Evolutionary conservation across 2,329 filamentous ascomycete genomes (phyloP).

Genomic region (Colletotrichum coccodes): DNA sequence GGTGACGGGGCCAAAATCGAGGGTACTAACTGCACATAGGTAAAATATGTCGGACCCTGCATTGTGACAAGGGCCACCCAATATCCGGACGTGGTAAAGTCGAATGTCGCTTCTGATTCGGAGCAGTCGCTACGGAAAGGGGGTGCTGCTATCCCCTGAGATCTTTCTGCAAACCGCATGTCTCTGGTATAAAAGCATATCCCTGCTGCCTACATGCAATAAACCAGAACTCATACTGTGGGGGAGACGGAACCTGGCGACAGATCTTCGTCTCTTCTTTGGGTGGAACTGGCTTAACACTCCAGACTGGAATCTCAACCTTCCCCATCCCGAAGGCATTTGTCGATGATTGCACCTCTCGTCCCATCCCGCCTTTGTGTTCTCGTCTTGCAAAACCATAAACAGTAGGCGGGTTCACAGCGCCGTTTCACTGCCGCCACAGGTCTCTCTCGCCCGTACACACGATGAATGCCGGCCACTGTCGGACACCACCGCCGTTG

Average conservation of each 20-base stretch:
- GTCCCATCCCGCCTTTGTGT: conserved; percentile 20
- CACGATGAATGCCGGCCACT: conserved; percentile 18
- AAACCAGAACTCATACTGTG: not conserved
- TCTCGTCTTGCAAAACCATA: conserved; percentile 1
- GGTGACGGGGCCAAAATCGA: not conserved
- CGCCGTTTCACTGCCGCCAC: not conserved
- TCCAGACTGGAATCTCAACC: not conserved
- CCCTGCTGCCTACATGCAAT: not conserved
- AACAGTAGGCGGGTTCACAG: not conserved
- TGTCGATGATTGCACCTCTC: conserved; percentile 8
- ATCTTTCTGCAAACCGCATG: not conserved
- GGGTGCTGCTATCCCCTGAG: not conserved
- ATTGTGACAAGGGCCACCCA: conserved; percentile 6
- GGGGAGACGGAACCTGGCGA: not conserved
- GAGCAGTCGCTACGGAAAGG: not conserved
- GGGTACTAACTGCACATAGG: conserved; percentile 12
- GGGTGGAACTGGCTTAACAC: not conserved
- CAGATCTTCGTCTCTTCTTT: conserved; percentile 11
- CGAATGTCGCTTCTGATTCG: not conserved
- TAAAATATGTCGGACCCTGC: conserved; percentile 10
- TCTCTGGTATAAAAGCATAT: not conserved
- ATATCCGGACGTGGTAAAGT: not conserved
- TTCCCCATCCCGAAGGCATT: not conserved
- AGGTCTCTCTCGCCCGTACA: not conserved
- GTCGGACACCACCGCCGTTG: conserved; percentile 12